Evolutionary conservation across 1,139 yeast genomes (phyloP).

Genomic region (Candida tropicalis): DNA sequence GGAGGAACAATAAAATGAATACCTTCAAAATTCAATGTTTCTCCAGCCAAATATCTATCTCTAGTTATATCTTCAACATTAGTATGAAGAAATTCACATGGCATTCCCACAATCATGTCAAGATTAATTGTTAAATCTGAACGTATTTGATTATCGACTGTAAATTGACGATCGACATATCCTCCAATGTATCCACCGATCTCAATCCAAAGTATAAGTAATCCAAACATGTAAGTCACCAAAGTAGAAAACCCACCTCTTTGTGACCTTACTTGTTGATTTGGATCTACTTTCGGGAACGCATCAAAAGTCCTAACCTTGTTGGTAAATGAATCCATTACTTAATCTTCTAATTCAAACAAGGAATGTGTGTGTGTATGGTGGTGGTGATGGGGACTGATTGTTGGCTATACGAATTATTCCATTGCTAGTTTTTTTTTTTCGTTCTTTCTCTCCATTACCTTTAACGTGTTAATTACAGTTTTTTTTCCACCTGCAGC

Average conservation of each 20-base stretch:
- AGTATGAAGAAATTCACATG: conserved; percentile 75
- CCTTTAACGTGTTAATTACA: conserved; percentile 6
- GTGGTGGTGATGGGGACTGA: too few species aligned
- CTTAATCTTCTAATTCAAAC: too few species aligned
- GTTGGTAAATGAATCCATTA: conserved; percentile 41
- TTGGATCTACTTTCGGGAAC: conserved; percentile 81
- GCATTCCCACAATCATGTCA: conserved; percentile 82
- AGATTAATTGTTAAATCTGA: conserved; percentile 69
- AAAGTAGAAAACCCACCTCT: conserved; percentile 82
- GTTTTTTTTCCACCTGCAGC: conserved; percentile 3
- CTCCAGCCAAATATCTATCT: conserved; percentile 79
- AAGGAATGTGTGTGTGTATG: not conserved
- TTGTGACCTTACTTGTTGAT: conserved; percentile 71
- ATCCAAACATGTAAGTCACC: conserved; percentile 57
- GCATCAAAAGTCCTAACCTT: conserved; percentile 78
- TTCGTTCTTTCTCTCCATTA: too few species aligned
- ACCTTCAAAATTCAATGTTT: conserved; percentile 70
- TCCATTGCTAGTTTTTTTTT: too few species aligned
- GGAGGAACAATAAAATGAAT: conserved; percentile 56
- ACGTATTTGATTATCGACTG: conserved; percentile 66
- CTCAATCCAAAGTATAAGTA: conserved; percentile 83
- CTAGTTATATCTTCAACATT: conserved; percentile 77
- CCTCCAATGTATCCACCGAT: conserved; percentile 88
- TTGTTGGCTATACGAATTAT: too few species aligned
- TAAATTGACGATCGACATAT: conserved; percentile 73